Evolutionary conservation across 2,329 filamentous ascomycete genomes (phyloP).

Genomic region (Trichoderma polysporum): DNA sequence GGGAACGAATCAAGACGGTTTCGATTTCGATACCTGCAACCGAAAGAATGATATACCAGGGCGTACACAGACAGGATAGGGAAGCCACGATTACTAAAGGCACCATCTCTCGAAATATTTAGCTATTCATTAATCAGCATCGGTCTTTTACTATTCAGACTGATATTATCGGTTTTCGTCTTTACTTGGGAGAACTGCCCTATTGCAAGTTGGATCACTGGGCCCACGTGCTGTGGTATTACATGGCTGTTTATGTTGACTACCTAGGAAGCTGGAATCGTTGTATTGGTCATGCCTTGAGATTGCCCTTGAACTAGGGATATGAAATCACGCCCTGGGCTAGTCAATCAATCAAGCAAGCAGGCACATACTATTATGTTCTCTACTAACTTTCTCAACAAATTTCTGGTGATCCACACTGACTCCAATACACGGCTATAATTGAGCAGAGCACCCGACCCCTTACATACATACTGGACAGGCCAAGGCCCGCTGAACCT

Average conservation of each 20-base stretch:
- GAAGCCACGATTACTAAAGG: neutral
- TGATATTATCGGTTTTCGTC: neutral
- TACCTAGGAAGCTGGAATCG: neutral
- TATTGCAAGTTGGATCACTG: neutral
- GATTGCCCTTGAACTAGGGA: neutral
- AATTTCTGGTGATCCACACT: neutral
- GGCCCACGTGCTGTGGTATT: neutral
- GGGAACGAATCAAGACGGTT: neutral
- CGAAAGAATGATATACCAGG: neutral
- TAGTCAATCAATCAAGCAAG: neutral
- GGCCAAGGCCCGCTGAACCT: neutral
- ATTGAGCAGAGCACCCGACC: neutral
- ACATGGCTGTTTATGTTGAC: neutral
- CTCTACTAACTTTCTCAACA: neutral
- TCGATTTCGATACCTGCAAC: neutral
- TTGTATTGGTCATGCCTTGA: neutral
- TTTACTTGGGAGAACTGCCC: neutral
- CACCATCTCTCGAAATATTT: constrained; percentile 3
- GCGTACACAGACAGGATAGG: constrained; percentile 2
- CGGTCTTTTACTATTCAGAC: neutral
- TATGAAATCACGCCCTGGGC: neutral
- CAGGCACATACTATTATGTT: neutral
- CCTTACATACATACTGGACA: neutral
- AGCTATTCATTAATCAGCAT: constrained; percentile 9
- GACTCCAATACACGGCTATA: neutral